A percentile compares a stretch with the other conserved stretches of the same genome.
Evolutionary conservation across 345 rosid species (phyloP).

Genomic region (Lepidium aucheri): DNA sequence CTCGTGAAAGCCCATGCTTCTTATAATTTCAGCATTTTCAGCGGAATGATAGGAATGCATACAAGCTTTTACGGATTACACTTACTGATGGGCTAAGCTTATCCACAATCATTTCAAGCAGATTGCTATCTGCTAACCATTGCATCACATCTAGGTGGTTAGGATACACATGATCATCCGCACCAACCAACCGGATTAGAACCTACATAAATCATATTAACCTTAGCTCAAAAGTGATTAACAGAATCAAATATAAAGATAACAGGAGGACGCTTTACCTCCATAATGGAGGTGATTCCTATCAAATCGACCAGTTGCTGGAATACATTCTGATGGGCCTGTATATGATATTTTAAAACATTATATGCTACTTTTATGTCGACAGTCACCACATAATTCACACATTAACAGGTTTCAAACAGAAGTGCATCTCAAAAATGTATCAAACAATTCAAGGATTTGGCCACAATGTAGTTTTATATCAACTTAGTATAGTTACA

Average conservation of each 20-base stretch:
- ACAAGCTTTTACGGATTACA: not conserved
- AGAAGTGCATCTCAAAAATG: not conserved
- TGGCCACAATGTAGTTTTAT: not conserved
- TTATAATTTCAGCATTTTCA: not conserved
- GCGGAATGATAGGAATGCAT: not conserved
- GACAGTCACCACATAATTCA: not conserved
- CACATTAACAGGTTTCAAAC: constrained; percentile 1
- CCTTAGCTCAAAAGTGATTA: not conserved
- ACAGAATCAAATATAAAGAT: not conserved
- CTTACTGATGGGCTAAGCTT: constrained; percentile 86
- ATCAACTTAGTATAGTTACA: not conserved
- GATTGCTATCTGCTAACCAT: constrained; percentile 91
- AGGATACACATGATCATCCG: constrained; percentile 92
- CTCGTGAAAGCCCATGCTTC: not conserved
- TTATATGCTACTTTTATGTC: not conserved
- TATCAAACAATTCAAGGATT: not conserved
- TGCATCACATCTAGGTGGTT: constrained; percentile 95
- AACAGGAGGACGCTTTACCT: constrained; percentile 40
- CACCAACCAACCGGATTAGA: constrained; percentile 86
- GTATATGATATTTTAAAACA: constrained; percentile 20
- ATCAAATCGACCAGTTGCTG: constrained; percentile 86
- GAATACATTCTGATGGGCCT: constrained; percentile 90
- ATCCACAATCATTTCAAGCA: constrained; percentile 93
- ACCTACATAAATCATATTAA: constrained; percentile 40
- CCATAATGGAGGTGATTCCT: constrained; percentile 98